Percentiles rank a stretch among this genome's conserved stretches.
These are phyloP conservation scores for Harringtonia aguacate DNA, from an alignment of 2,329 filamentous ascomycete genomes.

Conservation along the genomic window DNA sequence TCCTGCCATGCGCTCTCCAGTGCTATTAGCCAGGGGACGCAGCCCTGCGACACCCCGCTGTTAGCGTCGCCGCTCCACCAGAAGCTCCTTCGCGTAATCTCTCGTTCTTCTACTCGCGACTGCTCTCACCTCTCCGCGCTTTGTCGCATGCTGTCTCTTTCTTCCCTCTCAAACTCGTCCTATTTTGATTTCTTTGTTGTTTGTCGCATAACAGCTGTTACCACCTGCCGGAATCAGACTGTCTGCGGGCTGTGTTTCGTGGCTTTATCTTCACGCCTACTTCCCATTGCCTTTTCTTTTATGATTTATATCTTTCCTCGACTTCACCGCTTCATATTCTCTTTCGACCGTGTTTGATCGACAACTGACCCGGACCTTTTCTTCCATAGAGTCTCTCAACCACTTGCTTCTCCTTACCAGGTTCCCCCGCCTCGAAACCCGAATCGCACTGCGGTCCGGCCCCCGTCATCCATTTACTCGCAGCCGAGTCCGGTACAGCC, in stretches of 20 bases:
- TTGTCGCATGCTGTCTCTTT: neutral
- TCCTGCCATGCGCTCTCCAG: neutral
- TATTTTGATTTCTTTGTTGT: neutral
- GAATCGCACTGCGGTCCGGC: slow-evolving; percentile 27
- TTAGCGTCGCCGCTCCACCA: slow-evolving; percentile 6
- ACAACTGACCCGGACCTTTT: neutral
- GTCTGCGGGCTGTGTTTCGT: too few relatives aligned
- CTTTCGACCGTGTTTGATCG: neutral
- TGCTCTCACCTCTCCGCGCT: too few relatives aligned
- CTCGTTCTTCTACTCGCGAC: slow-evolving; percentile 4
- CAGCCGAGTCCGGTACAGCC: slow-evolving; percentile 34
- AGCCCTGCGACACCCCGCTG: slow-evolving; percentile 4
- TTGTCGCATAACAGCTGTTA: neutral
- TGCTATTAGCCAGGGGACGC: neutral
- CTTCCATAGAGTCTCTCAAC: slow-evolving; percentile 15
- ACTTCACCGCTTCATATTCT: too few relatives aligned
- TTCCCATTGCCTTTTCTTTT: neutral
- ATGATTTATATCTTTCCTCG: neutral
- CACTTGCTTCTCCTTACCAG: slow-evolving; percentile 9
- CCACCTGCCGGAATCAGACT: neutral
- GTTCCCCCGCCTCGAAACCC: slow-evolving; percentile 25
- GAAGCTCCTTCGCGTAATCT: slow-evolving; percentile 4
- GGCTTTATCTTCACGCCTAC: too few relatives aligned
- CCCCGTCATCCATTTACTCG: slow-evolving; percentile 53
- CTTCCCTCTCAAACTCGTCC: too few relatives aligned